Base-by-base conservation (phyloP, 1,139 yeast species). In the Blastobotrys persicus region DNA sequence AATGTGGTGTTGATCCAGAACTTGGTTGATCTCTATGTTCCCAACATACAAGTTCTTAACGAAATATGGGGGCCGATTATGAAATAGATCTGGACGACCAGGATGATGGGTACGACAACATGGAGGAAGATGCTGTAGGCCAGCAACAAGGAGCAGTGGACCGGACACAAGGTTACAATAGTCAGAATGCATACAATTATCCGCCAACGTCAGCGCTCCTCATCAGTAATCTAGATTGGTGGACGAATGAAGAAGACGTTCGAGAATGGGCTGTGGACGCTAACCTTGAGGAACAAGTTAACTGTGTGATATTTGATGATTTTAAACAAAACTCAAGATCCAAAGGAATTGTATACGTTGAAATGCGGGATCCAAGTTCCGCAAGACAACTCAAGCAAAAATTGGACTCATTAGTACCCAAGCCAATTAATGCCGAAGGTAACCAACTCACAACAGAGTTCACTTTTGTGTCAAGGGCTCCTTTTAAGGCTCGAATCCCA, bases 311-410 rank as follows among this genome's bases (percentile, higher is more conserved):
- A 2, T 65, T 65, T 47, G 65, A 64, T 44, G 69, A 65, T 34
- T 63, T 64, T 48, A 65, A 64, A 49, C 60, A 64, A 19, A 65
- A 65, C 45, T 67, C 69, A 34, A 64, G 64, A 44, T 65, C 69
- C 20, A 60, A 64, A 48, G 69, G 69, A 3, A 52, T 47, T 6
- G 61, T 59, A 1, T 58, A 54, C 46, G 35, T 59, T 18, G 59
- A 60, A 32, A 46, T 57, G 44, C 26, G 43, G 11, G 41, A 44
- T 4, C 34, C 42, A 19, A 54, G 50, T 19, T 52, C 55, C 3
- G 56, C 63, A 3, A 44, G 45, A 18, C n/a, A 31, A 14, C 23
- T 49, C 7, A 43, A 20, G 16, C 44, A 26, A n/a, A 26, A 33
- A 9, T 23, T 23, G 9, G 28, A 23, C 28, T 23, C 28, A 5